phyloP scores from a whole-genome alignment of 257 asterid species.

The Anisodus acutangulus region DNA sequence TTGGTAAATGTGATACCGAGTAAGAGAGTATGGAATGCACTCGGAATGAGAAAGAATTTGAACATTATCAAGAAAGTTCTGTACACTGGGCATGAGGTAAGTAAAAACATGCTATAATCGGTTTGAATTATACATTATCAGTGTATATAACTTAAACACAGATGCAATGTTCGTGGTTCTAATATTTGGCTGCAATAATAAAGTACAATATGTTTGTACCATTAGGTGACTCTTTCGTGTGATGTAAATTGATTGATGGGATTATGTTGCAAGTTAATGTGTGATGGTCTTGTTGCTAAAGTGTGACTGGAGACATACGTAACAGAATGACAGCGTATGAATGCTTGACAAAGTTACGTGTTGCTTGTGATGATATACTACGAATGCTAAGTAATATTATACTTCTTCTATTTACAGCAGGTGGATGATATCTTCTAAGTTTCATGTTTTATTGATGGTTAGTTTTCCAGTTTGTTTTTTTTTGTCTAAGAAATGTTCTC shows the following conservation, averaged over 20 bases:
- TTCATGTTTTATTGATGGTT: neutral
- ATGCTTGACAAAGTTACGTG: neutral
- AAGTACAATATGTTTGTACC: neutral
- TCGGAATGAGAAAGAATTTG: constrained; percentile 46
- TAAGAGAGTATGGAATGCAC: constrained; percentile 57
- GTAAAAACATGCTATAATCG: constrained; percentile 1
- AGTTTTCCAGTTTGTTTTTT: neutral
- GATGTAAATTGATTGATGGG: neutral
- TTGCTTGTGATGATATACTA: neutral
- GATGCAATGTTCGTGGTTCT: neutral
- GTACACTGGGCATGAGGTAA: constrained; percentile 43
- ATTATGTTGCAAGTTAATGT: neutral
- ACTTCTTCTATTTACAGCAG: neutral
- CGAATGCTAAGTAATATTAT: neutral
- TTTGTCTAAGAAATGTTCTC: neutral
- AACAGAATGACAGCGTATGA: neutral
- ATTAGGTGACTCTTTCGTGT: neutral
- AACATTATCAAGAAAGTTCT: constrained; percentile 44
- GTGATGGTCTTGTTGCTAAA: neutral
- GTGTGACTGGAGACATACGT: neutral
- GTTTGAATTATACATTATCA: too few species aligned
- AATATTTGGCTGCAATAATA: neutral
- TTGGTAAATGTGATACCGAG: constrained; percentile 48
- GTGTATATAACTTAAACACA: too few species aligned
- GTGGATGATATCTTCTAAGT: neutral